These are phyloP conservation scores for Colletotrichum orbiculare DNA, from an alignment of 2,329 filamentous ascomycete genomes.

Conservation along the genomic window DNA sequence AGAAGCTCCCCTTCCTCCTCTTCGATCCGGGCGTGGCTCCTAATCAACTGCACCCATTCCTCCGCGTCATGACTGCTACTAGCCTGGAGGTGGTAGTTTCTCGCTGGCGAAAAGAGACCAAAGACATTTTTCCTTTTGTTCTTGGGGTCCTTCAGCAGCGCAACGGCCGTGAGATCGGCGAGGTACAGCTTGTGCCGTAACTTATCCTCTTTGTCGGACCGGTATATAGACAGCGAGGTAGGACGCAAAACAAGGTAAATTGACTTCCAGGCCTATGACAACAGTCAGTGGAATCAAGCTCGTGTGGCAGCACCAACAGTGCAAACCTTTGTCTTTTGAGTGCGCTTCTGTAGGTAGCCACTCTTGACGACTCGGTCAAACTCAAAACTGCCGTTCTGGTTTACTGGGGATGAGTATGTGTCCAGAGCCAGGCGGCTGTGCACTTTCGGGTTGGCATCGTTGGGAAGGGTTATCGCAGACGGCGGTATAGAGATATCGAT, in stretches of 20 bases:
- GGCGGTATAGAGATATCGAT: conserved; percentile 40
- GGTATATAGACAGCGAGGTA: conserved; percentile 92
- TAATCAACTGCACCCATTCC: conserved; percentile 87
- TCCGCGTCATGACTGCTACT: conserved; percentile 77
- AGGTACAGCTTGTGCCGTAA: conserved; percentile 89
- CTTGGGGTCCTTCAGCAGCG: conserved; percentile 88
- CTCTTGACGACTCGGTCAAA: conserved; percentile 94
- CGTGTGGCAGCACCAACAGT: background rate
- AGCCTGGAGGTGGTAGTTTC: conserved; percentile 92
- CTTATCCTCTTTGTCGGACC: conserved; percentile 88
- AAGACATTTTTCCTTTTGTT: conserved; percentile 89
- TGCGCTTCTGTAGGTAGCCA: conserved; percentile 87
- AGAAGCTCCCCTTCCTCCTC: conserved; percentile 89
- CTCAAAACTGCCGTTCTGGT: conserved; percentile 94
- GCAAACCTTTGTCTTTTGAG: conserved; percentile 89
- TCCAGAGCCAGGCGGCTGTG: conserved; percentile 65
- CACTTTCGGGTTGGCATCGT: conserved; percentile 43
- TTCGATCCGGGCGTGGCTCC: conserved; percentile 83
- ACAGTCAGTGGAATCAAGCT: conserved; percentile 6
- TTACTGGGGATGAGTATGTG: conserved; percentile 81
- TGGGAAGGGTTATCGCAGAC: conserved; percentile 35
- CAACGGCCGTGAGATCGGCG: conserved; percentile 90
- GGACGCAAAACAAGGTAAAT: conserved; percentile 91
- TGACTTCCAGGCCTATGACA: conserved; percentile 82
- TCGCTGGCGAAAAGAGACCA: conserved; percentile 88